Evolutionary conservation across 352 stramenopile species (phyloP).

Genomic region (Thalassiosira exigua): DNA sequence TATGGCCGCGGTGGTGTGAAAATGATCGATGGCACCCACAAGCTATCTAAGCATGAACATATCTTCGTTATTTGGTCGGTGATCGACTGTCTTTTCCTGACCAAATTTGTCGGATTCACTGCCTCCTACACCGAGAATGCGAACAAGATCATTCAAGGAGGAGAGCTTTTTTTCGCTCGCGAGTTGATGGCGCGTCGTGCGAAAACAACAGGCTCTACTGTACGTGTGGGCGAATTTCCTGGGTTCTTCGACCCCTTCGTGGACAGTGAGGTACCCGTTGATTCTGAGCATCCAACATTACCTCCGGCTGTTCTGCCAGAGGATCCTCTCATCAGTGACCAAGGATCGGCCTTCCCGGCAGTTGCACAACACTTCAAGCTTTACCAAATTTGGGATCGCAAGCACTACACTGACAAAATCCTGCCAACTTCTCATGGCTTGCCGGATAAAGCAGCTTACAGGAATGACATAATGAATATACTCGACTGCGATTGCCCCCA

Average conservation of each 20-base stretch:
- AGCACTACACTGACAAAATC: constrained; percentile 8
- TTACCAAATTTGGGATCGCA: constrained; percentile 2
- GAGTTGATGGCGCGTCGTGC: too few relatives aligned
- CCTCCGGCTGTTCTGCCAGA: not conserved
- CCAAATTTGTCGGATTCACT: constrained; percentile 27
- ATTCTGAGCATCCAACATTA: not conserved
- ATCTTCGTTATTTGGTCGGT: constrained; percentile 26
- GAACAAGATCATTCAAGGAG: constrained; percentile 11
- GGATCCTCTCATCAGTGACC: constrained; percentile 12
- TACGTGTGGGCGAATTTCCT: not conserved
- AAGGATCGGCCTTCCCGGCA: not conserved
- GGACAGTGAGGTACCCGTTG: constrained; percentile 10
- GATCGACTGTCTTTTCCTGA: constrained; percentile 17
- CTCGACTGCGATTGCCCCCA: not conserved
- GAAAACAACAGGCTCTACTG: not conserved
- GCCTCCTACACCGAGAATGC: constrained; percentile 7
- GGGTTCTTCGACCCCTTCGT: constrained; percentile 11
- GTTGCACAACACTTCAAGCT: constrained; percentile 5
- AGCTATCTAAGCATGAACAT: constrained; percentile 6
- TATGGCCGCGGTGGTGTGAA: constrained; percentile 1
- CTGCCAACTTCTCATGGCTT: not conserved
- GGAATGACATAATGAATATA: not conserved
- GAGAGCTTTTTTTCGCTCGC: constrained; percentile 6
- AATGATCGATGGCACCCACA: constrained; percentile 10
- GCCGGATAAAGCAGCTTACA: not conserved